Conservation (phyloP, 2,329 filamentous ascomycete genomes). For the Colletotrichum karsti region DNA sequence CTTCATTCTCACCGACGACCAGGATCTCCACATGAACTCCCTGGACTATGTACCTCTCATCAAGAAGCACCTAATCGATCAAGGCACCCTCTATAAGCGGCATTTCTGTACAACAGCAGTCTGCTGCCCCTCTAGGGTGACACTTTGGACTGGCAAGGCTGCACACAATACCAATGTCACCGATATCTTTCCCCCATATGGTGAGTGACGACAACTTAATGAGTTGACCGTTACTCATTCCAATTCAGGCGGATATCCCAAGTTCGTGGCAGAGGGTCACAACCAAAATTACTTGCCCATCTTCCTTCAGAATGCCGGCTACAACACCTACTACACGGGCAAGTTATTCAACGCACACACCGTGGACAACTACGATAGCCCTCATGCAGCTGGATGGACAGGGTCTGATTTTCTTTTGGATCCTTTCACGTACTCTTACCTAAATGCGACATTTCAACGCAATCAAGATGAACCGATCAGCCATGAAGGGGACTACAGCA, state of each 20-base stretch:
- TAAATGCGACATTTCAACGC: conserved; percentile 70
- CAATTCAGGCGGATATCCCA: conserved; percentile 53
- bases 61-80: conserved; percentile 59
- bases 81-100: conserved; percentile 65
- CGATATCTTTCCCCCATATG: conserved; percentile 59
- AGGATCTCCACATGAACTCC: conserved; percentile 69
- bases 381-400: conserved; percentile 64
- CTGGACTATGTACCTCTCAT: conserved; percentile 66
- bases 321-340: conserved; percentile 62
- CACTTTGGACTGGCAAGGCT: conserved; percentile 67
- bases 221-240: no score
- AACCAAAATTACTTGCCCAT: conserved; percentile 59
- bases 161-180: conserved; percentile 74
- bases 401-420: conserved; percentile 67
- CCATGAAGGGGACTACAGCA: conserved; percentile 50
- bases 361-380: conserved; percentile 56
- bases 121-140: conserved; percentile 72
- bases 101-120: conserved; percentile 73
- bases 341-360: conserved; percentile 63
- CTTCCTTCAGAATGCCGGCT: conserved; percentile 60
- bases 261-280: conserved; percentile 57
- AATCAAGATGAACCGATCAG: conserved; percentile 58
- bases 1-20: conserved; percentile 73
- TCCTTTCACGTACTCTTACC: conserved; percentile 73
- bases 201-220: conserved; percentile 46